These are phyloP conservation scores for Tylopilus vinaceipallidus DNA, from an alignment of 768 basidiomycete genomes.

Conservation along the genomic window DNA sequence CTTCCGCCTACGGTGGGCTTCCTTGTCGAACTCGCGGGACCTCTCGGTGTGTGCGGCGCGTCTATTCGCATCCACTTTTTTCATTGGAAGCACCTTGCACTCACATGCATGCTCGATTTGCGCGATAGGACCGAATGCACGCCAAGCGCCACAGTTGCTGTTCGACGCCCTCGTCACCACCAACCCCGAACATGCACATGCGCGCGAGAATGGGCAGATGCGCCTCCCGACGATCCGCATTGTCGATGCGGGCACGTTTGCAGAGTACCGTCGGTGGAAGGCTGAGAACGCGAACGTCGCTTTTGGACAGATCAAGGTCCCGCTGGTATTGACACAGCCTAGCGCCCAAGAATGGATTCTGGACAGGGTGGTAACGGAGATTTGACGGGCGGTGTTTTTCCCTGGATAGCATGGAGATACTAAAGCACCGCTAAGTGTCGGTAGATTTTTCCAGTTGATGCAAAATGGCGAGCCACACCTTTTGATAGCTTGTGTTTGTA, in stretches of 20 bases:
- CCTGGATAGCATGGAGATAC: too few relatives aligned
- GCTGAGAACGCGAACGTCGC: neutral
- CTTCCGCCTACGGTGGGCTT: conserved; percentile 9
- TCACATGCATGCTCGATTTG: too few relatives aligned
- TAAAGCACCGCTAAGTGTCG: too few relatives aligned
- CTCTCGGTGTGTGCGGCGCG: conserved; percentile 12
- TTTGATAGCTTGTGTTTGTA: too few relatives aligned
- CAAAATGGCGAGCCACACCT: too few relatives aligned
- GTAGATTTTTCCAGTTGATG: too few relatives aligned
- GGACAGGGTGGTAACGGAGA: conserved; percentile 15
- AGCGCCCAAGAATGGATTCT: conserved; percentile 13
- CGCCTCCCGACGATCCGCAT: conserved; percentile 23
- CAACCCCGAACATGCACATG: neutral
- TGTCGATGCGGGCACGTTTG: conserved; percentile 18
- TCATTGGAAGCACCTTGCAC: too few relatives aligned
- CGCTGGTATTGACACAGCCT: conserved; percentile 5
- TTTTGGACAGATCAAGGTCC: conserved; percentile 16
- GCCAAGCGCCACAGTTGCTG: neutral
- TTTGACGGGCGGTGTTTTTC: too few relatives aligned
- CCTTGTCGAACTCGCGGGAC: conserved; percentile 12
- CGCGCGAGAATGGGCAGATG: neutral
- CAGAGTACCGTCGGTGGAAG: conserved; percentile 17
- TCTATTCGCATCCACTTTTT: neutral
- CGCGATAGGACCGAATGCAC: conserved; percentile 6
- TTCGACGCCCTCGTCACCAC: conserved; percentile 8